Conservation (phyloP, 225 moss, liverwort and hornwort genomes). For the Marchantia polymorpha region DNA sequence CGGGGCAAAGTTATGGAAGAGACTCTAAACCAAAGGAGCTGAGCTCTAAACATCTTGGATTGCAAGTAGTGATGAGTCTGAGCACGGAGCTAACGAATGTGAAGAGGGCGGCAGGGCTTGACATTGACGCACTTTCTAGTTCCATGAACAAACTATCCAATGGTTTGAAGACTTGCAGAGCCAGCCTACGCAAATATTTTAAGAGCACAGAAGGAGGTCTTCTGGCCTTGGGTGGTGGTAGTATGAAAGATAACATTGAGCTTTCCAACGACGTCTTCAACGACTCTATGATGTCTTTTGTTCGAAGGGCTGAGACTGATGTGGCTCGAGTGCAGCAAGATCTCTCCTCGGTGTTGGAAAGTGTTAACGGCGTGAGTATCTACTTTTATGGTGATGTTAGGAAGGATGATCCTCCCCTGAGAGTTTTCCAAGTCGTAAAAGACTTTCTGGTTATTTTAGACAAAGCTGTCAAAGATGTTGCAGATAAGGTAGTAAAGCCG, state of each 20-base stretch:
- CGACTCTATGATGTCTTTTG: conserved; percentile 70
- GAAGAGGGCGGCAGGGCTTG: conserved; percentile 77
- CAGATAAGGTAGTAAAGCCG: neutral
- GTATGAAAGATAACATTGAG: conserved; percentile 62
- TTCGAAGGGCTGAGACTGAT: conserved; percentile 57
- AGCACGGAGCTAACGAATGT: conserved; percentile 75
- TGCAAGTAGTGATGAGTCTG: conserved; percentile 69
- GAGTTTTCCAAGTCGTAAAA: conserved; percentile 84
- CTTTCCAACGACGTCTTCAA: conserved; percentile 80
- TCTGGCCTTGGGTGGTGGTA: conserved; percentile 44
- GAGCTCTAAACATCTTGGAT: conserved; percentile 48
- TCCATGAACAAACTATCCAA: conserved; percentile 70
- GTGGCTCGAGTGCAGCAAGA: conserved; percentile 51
- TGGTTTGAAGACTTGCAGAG: conserved; percentile 61
- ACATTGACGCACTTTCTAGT: conserved; percentile 53
- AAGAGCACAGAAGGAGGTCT: conserved; percentile 54
- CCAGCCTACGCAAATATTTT: conserved; percentile 58
- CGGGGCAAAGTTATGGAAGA: conserved; percentile 45
- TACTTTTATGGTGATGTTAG: conserved; percentile 82
- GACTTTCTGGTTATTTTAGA: conserved; percentile 80
- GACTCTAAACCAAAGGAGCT: conserved; percentile 41
- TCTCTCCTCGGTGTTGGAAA: conserved; percentile 57
- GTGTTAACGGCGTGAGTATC: conserved; percentile 68
- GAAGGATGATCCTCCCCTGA: conserved; percentile 75
- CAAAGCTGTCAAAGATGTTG: conserved; percentile 54